phyloP scores from a whole-genome alignment of 768 basidiomycete species.

The Sarcodon aspratus region DNA sequence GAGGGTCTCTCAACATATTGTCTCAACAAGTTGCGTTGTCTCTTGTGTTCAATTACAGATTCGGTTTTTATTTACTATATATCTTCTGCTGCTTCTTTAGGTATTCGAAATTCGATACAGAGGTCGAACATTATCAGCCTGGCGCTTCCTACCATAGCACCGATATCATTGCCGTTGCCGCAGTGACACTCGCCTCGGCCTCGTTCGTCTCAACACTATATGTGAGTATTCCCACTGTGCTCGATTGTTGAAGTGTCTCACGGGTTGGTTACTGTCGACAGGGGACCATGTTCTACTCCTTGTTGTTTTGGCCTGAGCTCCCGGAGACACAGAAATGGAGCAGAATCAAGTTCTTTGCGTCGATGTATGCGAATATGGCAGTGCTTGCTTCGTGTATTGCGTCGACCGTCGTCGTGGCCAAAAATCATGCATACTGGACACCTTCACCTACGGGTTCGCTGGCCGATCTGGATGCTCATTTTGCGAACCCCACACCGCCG shows the following conservation, averaged over 20 bases:
- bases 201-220: not conserved
- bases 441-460: not conserved
- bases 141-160: not conserved
- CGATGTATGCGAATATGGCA: not conserved
- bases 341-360: not conserved
- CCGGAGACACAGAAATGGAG: not conserved
- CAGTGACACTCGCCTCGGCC: conserved; percentile 1
- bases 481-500: not conserved
- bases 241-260: too few species aligned
- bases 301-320: conserved; percentile 1
- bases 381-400: not conserved
- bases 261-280: not conserved
- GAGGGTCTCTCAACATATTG: not conserved
- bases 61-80: too few species aligned
- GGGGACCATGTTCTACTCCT: conserved; percentile 1
- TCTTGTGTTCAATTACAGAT: not conserved
- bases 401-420: not conserved
- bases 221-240: not conserved
- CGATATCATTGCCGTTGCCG: not conserved
- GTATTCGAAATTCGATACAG: not conserved
- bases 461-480: not conserved
- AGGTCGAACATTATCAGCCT: not conserved
- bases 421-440: not conserved
- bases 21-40: not conserved
- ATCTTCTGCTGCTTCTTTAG: not conserved